Base-by-base conservation (phyloP, 176 grass and related monocot genomes). In the Bonia amplexicaulis region DNA sequence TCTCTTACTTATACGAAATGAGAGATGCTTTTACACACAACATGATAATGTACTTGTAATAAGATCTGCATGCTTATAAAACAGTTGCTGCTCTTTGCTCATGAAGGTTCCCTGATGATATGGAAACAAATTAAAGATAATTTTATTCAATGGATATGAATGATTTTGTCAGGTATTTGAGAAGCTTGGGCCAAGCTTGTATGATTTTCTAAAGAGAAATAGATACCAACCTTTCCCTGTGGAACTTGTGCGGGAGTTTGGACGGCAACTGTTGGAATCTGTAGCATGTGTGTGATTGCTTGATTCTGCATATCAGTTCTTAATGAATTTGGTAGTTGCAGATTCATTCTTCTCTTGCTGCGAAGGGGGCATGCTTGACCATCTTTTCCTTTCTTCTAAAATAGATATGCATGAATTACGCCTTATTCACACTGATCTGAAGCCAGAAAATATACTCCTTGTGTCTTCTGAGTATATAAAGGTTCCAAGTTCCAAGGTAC, bases 201-300 rank as follows among this genome's bases (percentile, higher is more conserved):
- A 90, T 98, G 96, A 95, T 93, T 98, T 93, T 93, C 90, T 95
- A 95, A 95, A 95, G 93, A 92, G 93, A 98, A 98, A 98, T 93
- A 98, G 89, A 85, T 98, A 95, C 84, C 87, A 90, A 91, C 93
- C 96, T 84, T 98, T 95, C 89, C 96, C 96, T 92, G 83, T 98
- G 91, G 93, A 95, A 90, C 96, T 98, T 95, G 93, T 98, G 85
- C 96, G 96, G 78, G 96, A 98, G 83, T 95, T 98, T 94, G 96
- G 91, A 88, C 91, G 91, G 19, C 96, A 98, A 92, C 96, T 98
- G 41, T 98, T 98, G 93, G 87, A 98, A 92, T 94, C 93, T 93
- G 96, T 98, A 93, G 96, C 93, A 98, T 98, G 96, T 98, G 88
- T 94, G 92, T 93, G 80, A 74, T 91, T 81, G 72, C 80, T 88